These are phyloP conservation scores for Fraxinus ornus DNA, from an alignment of 305 asterid genomes.

Conservation along the genomic window DNA sequence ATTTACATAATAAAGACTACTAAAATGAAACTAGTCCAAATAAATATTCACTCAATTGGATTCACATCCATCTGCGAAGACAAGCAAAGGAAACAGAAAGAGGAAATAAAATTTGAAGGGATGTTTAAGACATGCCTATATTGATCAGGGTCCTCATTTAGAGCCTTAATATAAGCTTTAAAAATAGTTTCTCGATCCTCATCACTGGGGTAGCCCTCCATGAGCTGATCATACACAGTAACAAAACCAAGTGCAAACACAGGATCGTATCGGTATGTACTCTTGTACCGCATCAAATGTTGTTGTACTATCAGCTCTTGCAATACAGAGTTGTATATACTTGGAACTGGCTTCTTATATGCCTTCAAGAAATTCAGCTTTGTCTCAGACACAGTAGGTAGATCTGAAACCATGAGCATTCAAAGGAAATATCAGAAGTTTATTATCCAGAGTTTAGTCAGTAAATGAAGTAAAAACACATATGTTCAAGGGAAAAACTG, in stretches of 20 bases:
- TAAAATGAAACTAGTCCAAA: not conserved
- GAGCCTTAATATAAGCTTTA: conserved; percentile 74
- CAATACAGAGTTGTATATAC: conserved; percentile 77
- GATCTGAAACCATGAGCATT: conserved; percentile 47
- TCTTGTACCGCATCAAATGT: conserved; percentile 85
- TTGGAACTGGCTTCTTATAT: conserved; percentile 89
- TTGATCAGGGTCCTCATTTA: conserved; percentile 80
- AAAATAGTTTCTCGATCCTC: conserved; percentile 83
- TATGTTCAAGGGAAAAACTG: not conserved
- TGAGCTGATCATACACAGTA: conserved; percentile 83
- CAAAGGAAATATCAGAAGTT: conserved; percentile 21
- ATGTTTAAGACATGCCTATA: conserved; percentile 56
- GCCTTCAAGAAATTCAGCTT: conserved; percentile 77
- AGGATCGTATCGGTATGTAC: conserved; percentile 74
- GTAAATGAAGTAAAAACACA: conserved; percentile 3
- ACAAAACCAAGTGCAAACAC: conserved; percentile 93
- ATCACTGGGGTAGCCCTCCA: conserved; percentile 90
- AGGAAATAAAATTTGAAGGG: not conserved
- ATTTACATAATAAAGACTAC: not conserved
- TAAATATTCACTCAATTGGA: not conserved
- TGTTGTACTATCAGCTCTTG: conserved; percentile 95
- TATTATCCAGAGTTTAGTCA: not conserved
- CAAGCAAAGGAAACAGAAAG: too few species aligned
- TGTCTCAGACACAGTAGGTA: conserved; percentile 85
- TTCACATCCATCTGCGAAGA: not conserved